Conservation (phyloP, 2,329 filamentous ascomycete species). For the Magnaporthiopsis rhizophila region DNA sequence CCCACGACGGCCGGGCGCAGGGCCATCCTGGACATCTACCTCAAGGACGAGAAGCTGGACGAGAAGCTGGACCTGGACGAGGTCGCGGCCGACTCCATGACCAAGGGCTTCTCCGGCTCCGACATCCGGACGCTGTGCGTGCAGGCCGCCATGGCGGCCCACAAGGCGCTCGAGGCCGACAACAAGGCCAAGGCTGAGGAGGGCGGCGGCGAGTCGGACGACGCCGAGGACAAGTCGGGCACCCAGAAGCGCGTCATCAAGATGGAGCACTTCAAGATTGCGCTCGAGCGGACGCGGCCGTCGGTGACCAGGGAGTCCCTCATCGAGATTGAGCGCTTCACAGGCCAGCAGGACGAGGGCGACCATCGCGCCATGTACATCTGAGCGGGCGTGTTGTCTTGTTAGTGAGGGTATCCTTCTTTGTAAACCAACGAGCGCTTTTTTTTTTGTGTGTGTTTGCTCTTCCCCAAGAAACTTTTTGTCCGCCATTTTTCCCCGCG, state of each 20-base stretch:
- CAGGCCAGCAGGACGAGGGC: background rate
- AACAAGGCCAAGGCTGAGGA: background rate
- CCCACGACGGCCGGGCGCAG: conserved; percentile 91
- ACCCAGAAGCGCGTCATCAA: conserved; percentile 5
- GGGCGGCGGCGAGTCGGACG: background rate
- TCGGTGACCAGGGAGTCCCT: conserved; percentile 1
- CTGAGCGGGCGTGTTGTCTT: background rate
- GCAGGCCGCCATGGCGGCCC: conserved; percentile 4
- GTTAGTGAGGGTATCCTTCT: too few species aligned
- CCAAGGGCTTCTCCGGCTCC: conserved; percentile 3
- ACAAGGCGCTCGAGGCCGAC: conserved; percentile 1
- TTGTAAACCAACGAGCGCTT: too few species aligned
- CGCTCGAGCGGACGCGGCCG: conserved; percentile 2
- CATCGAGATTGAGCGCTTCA: conserved; percentile 6
- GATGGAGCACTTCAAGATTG: conserved; percentile 2
- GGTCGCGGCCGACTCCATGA: background rate
- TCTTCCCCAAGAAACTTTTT: too few species aligned
- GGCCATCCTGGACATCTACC: conserved; percentile 66
- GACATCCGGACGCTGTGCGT: conserved; percentile 5
- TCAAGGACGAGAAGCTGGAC: conserved; percentile 89
- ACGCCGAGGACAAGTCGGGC: background rate
- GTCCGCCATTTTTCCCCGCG: too few species aligned
- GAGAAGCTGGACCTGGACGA: conserved; percentile 68
- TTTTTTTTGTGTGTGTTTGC: too few species aligned
- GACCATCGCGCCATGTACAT: conserved; percentile 5